Percentiles rank a stretch among this genome's conserved stretches.
phyloP scores from a whole-genome alignment of 2,329 filamentous ascomycete genomes.

The Sclerotinia nivalis region DNA sequence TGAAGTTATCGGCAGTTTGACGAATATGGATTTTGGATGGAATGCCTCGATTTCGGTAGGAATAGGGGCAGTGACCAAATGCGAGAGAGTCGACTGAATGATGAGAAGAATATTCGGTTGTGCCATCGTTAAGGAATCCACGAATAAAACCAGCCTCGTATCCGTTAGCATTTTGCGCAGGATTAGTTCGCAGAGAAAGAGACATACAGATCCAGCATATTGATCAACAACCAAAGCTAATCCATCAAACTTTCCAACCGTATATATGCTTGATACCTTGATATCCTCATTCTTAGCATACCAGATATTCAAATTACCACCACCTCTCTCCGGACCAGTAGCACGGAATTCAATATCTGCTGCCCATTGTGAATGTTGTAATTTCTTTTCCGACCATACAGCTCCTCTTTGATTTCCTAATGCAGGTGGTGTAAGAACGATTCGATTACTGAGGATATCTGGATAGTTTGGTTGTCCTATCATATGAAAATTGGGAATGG shows the following conservation, averaged over 20 bases:
- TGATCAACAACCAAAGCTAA: conserved; percentile 83
- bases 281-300: conserved; percentile 72
- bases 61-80: conserved; percentile 89
- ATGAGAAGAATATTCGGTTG: conserved; percentile 73
- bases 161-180: not conserved
- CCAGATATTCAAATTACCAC: conserved; percentile 94
- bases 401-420: conserved; percentile 84
- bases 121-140: conserved; percentile 92
- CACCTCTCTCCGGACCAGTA: conserved; percentile 79
- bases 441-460: conserved; percentile 78
- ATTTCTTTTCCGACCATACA: conserved; percentile 70
- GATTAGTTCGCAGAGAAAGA: not conserved
- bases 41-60: conserved; percentile 87
- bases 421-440: conserved; percentile 86
- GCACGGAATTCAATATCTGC: conserved; percentile 86
- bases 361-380: conserved; percentile 71
- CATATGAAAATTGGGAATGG: conserved; percentile 39
- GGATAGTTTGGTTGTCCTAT: conserved; percentile 52
- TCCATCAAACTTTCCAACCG: conserved; percentile 83
- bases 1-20: conserved; percentile 66
- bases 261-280: conserved; percentile 78
- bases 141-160: conserved; percentile 72
- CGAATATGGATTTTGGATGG: conserved; percentile 76
- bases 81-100: conserved; percentile 79
- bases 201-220: conserved; percentile 64